Evolutionary conservation across 257 asterid genomes (phyloP), one percentile per base, ranked within the genome.

Genomic region (Petunia axillaris): DNA sequence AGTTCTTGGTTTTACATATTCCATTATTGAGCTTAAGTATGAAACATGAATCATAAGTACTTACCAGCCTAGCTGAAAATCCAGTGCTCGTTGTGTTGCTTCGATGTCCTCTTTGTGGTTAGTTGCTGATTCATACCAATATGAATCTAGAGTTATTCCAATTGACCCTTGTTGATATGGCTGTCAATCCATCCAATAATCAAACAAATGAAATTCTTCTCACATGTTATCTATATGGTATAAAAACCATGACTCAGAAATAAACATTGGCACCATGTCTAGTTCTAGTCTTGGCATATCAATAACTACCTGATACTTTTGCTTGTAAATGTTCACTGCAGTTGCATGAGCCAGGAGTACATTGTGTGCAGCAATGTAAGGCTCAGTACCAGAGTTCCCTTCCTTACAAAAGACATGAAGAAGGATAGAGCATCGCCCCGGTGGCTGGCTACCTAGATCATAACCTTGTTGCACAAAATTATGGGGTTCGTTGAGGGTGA

Each of bases 401-500:
- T 87, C 93, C 82, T 83, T 81, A 67, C 99, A 92, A n/a, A 90
- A 83, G 2, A 84, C 63, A 0, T 3, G 89, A 35, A 87, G 94
- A 36, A 88, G 76, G 82, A 90, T 84, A n/a, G 97, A 91, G 80
- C 99, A 95, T 2, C 93, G 87, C 16, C 95, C 86, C 0, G 97
- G 98, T 1, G 98, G 97, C 54, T 89, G 88, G 75, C 93, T 91
- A 37, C 97, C 97, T 0, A 85, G 87, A 36, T 95, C 99, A 64
- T 85, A 95, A 15, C 98, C 99, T 82, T 95, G 95, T 2, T 89
- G 84, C 2, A 95, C 58, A 9, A 93, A 79, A 0, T 95, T 95
- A 62, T 91, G 96, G 0, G 97, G 98, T 90, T 95, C 98, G 43
- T 93, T 95, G 81, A 92, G 89, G 4, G 98, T 95, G 82, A 95